Evolutionary conservation across 768 basidiomycete genomes (phyloP).

Genomic region (Kwoniella europaea): DNA sequence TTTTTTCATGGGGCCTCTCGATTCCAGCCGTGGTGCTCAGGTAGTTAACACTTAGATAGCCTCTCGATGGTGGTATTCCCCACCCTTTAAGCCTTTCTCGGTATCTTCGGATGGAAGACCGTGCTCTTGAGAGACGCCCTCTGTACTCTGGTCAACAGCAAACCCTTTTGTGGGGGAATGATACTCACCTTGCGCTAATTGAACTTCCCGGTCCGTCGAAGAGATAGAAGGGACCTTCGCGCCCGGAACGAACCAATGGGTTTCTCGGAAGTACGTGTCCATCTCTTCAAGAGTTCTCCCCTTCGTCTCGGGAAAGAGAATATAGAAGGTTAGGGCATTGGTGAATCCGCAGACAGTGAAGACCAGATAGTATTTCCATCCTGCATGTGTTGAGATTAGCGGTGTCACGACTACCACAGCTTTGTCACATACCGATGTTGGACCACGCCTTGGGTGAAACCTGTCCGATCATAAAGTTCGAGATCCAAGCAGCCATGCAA

Average conservation of each 20-base stretch:
- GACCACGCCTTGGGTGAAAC: slow-evolving; percentile 47
- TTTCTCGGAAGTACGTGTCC: slow-evolving; percentile 39
- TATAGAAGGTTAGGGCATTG: slow-evolving; percentile 53
- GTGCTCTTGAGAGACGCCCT: neutral
- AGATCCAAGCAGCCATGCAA: slow-evolving; percentile 55
- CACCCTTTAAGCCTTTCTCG: slow-evolving; percentile 7
- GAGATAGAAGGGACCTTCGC: slow-evolving; percentile 25
- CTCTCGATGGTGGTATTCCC: slow-evolving; percentile 13
- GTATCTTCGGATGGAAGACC: neutral
- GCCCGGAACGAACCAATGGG: slow-evolving; percentile 42
- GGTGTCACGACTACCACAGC: neutral
- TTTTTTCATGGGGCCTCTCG: too few species aligned
- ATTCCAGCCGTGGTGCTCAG: neutral
- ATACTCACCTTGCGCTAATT: slow-evolving; percentile 32
- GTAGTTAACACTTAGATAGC: neutral
- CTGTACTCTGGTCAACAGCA: neutral
- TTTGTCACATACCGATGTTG: slow-evolving; percentile 35
- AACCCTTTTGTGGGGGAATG: neutral
- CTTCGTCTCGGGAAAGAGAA: slow-evolving; percentile 53
- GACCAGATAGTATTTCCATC: slow-evolving; percentile 56
- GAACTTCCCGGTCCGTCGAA: slow-evolving; percentile 22
- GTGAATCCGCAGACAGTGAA: slow-evolving; percentile 49
- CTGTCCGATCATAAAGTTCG: slow-evolving; percentile 54
- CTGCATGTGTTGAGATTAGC: slow-evolving; percentile 22
- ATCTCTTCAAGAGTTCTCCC: slow-evolving; percentile 48